Conservation (phyloP, 2,329 filamentous ascomycete species). For the Incumbomyces delicatus region DNA sequence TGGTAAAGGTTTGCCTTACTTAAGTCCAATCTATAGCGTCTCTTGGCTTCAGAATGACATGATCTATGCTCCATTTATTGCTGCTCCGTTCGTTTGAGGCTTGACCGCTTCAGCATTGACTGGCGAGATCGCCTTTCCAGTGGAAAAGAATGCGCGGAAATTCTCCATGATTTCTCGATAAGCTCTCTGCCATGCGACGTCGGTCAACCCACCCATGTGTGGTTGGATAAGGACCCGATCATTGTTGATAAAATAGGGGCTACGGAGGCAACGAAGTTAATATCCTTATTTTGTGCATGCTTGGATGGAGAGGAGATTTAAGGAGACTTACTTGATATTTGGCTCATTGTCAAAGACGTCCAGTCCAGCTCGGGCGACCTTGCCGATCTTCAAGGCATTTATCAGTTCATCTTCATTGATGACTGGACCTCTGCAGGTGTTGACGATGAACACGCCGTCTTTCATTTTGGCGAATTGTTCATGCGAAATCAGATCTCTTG, state of each 20-base stretch:
- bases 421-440: slow-evolving; percentile 43
- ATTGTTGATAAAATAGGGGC: background rate
- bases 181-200: no score
- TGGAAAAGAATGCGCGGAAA: slow-evolving; percentile 30
- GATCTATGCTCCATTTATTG: no score
- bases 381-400: slow-evolving; percentile 37
- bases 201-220: slow-evolving; percentile 25
- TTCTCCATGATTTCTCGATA: slow-evolving; percentile 40
- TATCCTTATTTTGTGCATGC: no score
- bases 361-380: slow-evolving; percentile 38
- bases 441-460: slow-evolving; percentile 38
- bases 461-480: slow-evolving; percentile 40
- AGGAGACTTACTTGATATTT: background rate
- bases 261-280: no score
- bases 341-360: slow-evolving; percentile 7
- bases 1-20: no score
- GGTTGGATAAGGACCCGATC: background rate
- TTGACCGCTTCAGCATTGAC: no score
- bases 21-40: no score
- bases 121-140: slow-evolving; percentile 29
- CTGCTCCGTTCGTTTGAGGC: no score
- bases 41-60: no score
- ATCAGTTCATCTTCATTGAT: slow-evolving; percentile 42
- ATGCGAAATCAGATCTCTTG: slow-evolving; percentile 27
- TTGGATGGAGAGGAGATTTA: no score